Evolutionary conservation across 345 rosid species (phyloP), one percentile per base, ranked within the genome.

Genomic region (Euphorbia pulcherrima): DNA sequence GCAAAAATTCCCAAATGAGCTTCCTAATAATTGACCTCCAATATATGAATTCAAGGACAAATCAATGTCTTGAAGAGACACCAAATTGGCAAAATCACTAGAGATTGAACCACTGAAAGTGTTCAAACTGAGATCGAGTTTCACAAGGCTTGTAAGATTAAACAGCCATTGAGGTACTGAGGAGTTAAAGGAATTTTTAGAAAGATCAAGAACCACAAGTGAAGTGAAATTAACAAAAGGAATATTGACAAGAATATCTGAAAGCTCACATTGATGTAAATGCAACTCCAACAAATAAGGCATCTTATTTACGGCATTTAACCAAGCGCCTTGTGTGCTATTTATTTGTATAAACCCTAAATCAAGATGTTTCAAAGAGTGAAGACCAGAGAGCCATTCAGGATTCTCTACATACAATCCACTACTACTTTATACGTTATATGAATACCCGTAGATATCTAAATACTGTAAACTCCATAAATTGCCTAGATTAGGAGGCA

Each of bases 161-260:
- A 77, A 87, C 20, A 84, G 41, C 88, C 86, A 85, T 1, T 11
- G 40, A 33, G 87, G 85, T 17, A 85, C 48, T 0, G 70, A 47
- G n/a, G 86, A 68, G 69, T 59, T 83, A 55, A 85, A 79, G 57
- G 79, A 78, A 72, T 79, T 82, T 65, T 77, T 80, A 11, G 84
- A 82, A 65, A 85, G 53, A 70, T 84, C 87, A 75, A 87, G 86
- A 72, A 84, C 79, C 61, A 67, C 72, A 56, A 87, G 84, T 26
- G 76, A 76, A n/a, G 81, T 84, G 56, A 87, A 76, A 60, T 78
- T 79, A 8, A 78, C 16, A 21, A 46, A 61, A 23, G 76, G 55
- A 35, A 74, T 26, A 7, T 72, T 27, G 2, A 10, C 33, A 33
- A 75, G 72, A 33, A 64, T 41, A 20, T 23, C 52, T 35, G 51